Conservation (phyloP, 805 yeast genomes). For the Nakazawaea populi region DNA sequence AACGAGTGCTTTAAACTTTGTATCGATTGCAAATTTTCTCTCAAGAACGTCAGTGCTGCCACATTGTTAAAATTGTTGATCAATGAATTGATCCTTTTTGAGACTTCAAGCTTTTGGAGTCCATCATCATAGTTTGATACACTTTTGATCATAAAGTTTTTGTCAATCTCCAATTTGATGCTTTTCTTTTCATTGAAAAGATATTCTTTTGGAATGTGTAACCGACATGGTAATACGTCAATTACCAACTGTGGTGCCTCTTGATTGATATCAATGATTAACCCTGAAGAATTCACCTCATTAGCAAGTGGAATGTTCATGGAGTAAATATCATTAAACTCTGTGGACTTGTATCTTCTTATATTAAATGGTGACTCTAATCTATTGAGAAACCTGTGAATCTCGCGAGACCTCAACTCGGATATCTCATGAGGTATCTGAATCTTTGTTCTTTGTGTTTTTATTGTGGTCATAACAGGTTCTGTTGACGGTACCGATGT, state of each 20-base stretch:
- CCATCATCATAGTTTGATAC: constrained; percentile 23
- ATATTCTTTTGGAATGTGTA: constrained; percentile 27
- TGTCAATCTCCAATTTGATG: constrained; percentile 24
- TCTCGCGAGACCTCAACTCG: constrained; percentile 17
- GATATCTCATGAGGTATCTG: constrained; percentile 10
- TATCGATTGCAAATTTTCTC: constrained; percentile 1
- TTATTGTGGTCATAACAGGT: not conserved
- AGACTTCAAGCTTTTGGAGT: constrained; percentile 22
- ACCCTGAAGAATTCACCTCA: constrained; percentile 23
- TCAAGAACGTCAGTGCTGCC: constrained; percentile 17
- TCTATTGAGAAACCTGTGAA: constrained; percentile 22
- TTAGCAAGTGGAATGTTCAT: constrained; percentile 19
- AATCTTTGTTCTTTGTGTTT: not conserved
- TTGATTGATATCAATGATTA: constrained; percentile 4
- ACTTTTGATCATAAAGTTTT: constrained; percentile 22
- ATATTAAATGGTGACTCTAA: constrained; percentile 14
- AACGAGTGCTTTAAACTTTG: constrained; percentile 17
- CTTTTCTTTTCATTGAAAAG: constrained; percentile 19
- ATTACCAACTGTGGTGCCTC: constrained; percentile 17
- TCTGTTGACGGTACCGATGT: constrained; percentile 4
- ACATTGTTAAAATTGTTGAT: constrained; percentile 20
- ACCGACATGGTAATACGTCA: constrained; percentile 20
- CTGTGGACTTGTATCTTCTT: constrained; percentile 22
- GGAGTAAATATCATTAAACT: constrained; percentile 22
- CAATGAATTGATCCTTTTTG: constrained; percentile 24